These are phyloP conservation scores for Russula sp. DNA, from an alignment of 768 basidiomycete species.

Conservation along the genomic window DNA sequence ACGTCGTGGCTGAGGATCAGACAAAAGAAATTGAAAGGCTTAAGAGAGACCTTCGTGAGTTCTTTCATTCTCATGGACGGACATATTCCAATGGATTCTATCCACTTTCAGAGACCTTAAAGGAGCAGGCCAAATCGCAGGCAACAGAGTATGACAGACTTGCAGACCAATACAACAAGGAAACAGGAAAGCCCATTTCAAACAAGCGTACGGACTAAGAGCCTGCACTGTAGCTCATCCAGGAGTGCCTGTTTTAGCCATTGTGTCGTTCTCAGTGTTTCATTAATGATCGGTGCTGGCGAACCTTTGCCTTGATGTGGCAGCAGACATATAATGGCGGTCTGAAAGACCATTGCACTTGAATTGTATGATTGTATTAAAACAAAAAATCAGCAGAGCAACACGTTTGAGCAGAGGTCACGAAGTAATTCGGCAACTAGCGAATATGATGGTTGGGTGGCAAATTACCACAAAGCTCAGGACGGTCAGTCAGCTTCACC, in stretches of 20 bases:
- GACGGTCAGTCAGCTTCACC: neutral
- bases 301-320: neutral
- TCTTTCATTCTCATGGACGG: neutral
- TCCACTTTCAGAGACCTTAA: slow-evolving; percentile 52
- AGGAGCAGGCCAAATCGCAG: slow-evolving; percentile 76
- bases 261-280: neutral
- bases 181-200: slow-evolving; percentile 46
- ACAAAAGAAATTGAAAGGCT: slow-evolving; percentile 56
- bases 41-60: slow-evolving; percentile 49
- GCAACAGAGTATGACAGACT: slow-evolving; percentile 77
- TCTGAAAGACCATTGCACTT: neutral
- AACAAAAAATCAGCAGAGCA: neutral
- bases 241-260: neutral
- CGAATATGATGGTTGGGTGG: neutral
- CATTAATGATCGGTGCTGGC: neutral
- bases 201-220: slow-evolving; percentile 60
- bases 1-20: slow-evolving; percentile 32
- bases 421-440: neutral
- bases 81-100: neutral
- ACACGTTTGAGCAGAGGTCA: neutral
- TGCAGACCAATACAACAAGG: slow-evolving; percentile 66
- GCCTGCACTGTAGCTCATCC: neutral
- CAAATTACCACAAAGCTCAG: neutral
- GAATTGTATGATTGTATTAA: neutral
- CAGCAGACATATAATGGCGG: neutral